Evolutionary conservation across 805 yeast genomes (phyloP), one percentile per base, ranked within the genome.

Genomic region (Pichia exigua): DNA sequence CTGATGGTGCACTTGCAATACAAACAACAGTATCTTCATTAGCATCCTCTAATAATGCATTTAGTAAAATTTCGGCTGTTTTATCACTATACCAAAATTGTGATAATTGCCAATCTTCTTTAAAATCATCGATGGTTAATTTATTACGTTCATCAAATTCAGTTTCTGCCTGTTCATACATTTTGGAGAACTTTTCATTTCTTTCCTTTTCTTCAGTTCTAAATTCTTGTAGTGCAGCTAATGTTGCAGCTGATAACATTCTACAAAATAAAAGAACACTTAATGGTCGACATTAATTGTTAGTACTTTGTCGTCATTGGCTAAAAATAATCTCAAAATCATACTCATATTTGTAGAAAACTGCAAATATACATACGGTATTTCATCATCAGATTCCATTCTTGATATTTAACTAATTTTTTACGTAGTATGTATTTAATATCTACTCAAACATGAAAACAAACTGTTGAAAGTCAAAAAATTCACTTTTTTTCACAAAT

Each of bases 61-160:
- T 78, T 0, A 88, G 94, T 20, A 88, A 65, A 0, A 68, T 62
- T 48, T 74, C 76, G 0, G 96, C 90, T 0, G 97, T 90, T 3
- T 72, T 68, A 54, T 88, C 91, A 51, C 76, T 71, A 63, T 88
- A 90, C 90, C 97, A 90, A 69, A 90, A 90, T 66, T 90, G 97
- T 1, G 96, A 88, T 40, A 91, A 73, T 62, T 88, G 94, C 97
- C 97, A 90, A 67, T 90, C 96, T 67, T 90, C 97, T 62, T 85
- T 75, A 66, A 90, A 90, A 40, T 80, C 73, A 49, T 83, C 87
- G 67, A 91, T 91, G 21, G 66, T 52, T 13, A 63, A 48, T 13
- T 49, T 40, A 21, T 50, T 51, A 46, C 66, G 60, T n/a, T 62
- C 59, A n/a, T 73, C 76, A 57, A 72, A 79, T 8, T 70, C 69